These are phyloP conservation scores for Urtica urens DNA, from an alignment of 306 rosid species.

Conservation along the genomic window DNA sequence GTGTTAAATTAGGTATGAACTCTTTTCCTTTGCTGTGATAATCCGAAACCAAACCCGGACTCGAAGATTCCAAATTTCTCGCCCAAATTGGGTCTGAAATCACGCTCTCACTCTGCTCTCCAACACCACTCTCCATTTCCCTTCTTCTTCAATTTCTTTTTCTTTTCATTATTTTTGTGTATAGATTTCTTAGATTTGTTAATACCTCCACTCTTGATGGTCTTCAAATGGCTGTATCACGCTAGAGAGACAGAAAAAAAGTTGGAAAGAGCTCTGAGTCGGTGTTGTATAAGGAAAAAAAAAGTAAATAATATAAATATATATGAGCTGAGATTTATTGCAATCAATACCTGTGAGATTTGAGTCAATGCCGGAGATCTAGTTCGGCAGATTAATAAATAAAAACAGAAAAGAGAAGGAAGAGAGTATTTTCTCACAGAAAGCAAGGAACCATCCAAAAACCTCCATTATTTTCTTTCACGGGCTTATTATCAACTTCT, in stretches of 20 bases:
- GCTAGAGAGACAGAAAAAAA: too few relatives aligned
- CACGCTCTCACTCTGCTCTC: constrained; percentile 2
- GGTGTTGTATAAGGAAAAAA: not conserved
- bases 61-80: not conserved
- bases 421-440: constrained; percentile 6
- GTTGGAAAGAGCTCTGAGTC: too few relatives aligned
- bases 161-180: too few relatives aligned
- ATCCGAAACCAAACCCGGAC: too few relatives aligned
- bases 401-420: not conserved
- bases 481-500: constrained; percentile 12
- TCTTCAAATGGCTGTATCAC: too few relatives aligned
- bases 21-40: too few relatives aligned
- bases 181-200: too few relatives aligned
- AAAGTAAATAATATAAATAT: not conserved
- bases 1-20: too few relatives aligned
- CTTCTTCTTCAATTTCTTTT: too few relatives aligned
- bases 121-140: constrained; percentile 16
- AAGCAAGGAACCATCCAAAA: not conserved
- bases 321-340: not conserved
- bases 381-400: not conserved
- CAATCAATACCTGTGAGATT: constrained; percentile 12
- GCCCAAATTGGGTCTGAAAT: constrained; percentile 2
- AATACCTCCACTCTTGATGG: too few relatives aligned
- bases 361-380: constrained; percentile 26
- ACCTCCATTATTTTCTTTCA: too few relatives aligned